Base-by-base conservation (phyloP, 192 early-diverging fungal genomes). In the Jimgerdemannia lactiflua region DNA sequence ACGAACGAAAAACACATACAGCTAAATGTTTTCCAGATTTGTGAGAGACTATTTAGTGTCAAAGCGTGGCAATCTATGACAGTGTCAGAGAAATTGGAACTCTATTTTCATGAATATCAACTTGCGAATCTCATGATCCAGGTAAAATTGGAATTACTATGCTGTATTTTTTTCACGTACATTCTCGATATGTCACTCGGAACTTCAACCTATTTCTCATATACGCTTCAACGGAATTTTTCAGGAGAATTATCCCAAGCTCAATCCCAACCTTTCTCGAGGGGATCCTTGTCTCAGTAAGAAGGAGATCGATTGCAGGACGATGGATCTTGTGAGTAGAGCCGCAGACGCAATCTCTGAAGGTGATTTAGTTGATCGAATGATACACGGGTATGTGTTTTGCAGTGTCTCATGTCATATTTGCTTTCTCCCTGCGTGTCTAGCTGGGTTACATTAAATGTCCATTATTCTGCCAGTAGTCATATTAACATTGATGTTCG, bases 71-170 rank as follows among this genome's bases (percentile, higher is more conserved):
- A 59, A 74, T 29, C 59, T 4, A 77, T 80, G 43, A 77, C 78
- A 18, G 84, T 98, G 49, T 68, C 81, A 19, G 93, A 98, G 66
- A 95, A 93, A 79, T 81, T 97, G 42, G 94, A 99, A 65, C 79
- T 92, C 29, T 99, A 97, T 83, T 99, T 98, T 78, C 81, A 92
- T 64, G 97, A 99, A 74, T 96, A 89, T 84, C 86, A 87, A 19
- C 76, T 99, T 64, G 88, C 94, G 7, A 95, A 94, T 69, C 84
- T 99, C 70, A 95, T 99, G 91, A 90, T 99, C n/a, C 94, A 94
- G 74, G 93, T 91, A 81, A 76, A 0, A 6, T 73, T 73, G 39
- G 40, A n/a, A 39, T 65, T 18, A 73, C 72, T 42, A 14, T 64
- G 2, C 11, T 42, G 20, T 9, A 66, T 71, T 64, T 71, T 42